These are phyloP conservation scores for Apiotrichum veenhuisii DNA, from an alignment of 1,284 basidiomycete genomes.

Conservation along the genomic window DNA sequence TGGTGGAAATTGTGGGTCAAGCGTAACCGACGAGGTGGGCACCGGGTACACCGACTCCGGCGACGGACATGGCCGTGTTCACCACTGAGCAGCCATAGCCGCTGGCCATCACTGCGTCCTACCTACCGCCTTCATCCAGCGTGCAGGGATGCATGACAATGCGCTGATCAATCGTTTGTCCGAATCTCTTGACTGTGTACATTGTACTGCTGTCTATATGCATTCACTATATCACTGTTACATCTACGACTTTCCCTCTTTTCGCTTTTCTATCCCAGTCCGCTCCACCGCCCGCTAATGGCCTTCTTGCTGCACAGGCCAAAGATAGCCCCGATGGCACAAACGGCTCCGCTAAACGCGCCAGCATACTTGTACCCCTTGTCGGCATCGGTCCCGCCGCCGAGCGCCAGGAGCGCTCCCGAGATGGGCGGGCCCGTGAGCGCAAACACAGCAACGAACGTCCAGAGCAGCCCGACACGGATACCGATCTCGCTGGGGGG, in stretches of 20 bases:
- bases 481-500: constrained; percentile 25
- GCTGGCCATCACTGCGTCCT: no score
- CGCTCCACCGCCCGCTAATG: neutral
- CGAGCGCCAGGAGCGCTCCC: constrained; percentile 31
- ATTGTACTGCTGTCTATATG: no score
- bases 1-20: neutral
- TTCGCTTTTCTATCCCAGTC: neutral
- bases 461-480: constrained; percentile 27
- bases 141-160: no score
- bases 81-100: no score
- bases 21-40: neutral
- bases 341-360: neutral
- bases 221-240: no score
- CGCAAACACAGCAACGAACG: constrained; percentile 27
- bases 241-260: no score
- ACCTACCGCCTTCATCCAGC: no score
- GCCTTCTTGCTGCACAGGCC: neutral
- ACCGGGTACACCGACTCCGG: no score
- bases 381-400: constrained; percentile 1
- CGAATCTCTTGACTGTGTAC: no score
- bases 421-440: constrained; percentile 42
- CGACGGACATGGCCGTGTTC: no score
- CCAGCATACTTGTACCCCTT: neutral
- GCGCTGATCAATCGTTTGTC: no score
- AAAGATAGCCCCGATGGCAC: neutral